Conservation (phyloP, 495 filamentous ascomycete species). For the Cladorrhinum samala region DNA sequence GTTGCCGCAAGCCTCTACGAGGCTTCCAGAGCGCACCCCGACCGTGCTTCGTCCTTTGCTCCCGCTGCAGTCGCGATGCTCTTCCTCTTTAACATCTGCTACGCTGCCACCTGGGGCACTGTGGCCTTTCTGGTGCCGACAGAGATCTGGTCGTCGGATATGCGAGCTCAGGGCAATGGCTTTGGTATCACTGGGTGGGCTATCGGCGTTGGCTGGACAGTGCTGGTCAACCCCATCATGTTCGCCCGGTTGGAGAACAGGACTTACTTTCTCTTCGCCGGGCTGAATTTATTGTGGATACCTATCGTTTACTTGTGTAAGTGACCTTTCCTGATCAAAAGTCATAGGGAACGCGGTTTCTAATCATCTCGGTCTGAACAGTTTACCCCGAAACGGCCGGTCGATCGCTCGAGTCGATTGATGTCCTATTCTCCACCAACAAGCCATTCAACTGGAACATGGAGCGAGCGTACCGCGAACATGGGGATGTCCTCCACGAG, state of each 20-base stretch:
- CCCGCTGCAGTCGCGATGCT: constrained; percentile 16
- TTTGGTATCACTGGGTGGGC: no score
- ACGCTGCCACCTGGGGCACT: constrained; percentile 15
- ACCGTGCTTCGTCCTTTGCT: constrained; percentile 11
- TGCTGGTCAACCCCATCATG: no score
- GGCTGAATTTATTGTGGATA: no score
- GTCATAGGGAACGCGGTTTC: constrained; percentile 1
- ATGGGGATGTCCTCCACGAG: constrained; percentile 8
- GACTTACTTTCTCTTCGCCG: no score
- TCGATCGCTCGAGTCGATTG: constrained; percentile 67
- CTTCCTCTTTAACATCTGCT: constrained; percentile 15
- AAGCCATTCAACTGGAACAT: constrained; percentile 15
- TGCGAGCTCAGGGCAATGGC: constrained; percentile 15
- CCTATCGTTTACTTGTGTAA: constrained; percentile 18
- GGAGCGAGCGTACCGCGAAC: constrained; percentile 13
- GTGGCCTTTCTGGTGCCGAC: constrained; percentile 15
- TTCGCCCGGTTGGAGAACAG: no score
- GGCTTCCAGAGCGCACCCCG: constrained; percentile 8
- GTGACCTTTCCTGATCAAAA: background rate
- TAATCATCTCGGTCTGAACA: constrained; percentile 8
- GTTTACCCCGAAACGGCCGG: constrained; percentile 68
- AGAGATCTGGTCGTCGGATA: constrained; percentile 14
- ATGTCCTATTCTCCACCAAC: constrained; percentile 51
- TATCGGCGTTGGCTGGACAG: no score
- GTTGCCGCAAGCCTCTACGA: constrained; percentile 11